Base-by-base conservation (phyloP, 2,329 filamentous ascomycete genomes). In the Zymoseptoria crescenta region DNA sequence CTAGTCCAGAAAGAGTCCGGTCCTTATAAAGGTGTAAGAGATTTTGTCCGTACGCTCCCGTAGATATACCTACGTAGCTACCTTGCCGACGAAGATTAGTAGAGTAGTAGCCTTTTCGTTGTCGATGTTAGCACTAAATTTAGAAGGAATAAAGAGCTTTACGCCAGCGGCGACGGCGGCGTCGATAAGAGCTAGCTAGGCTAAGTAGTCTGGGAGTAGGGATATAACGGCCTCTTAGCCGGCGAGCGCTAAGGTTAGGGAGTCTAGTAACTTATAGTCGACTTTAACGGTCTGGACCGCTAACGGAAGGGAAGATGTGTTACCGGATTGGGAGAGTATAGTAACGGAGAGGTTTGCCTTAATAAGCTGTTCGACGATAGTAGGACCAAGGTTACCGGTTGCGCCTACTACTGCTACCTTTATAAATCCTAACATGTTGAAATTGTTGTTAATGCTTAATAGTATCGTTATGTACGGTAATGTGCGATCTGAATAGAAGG, bases 261-360 rank as follows among this genome's bases (percentile, higher is more conserved):
- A 65, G 7, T 67, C 62, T 8, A 76, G 72, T 8, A 80, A 72
- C 19, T 74, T 64, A 68, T 84, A 84, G 72, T 82, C 71, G 57
- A 80, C 69, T 29, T 64, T 70, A 24, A 70, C 73, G 19, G 76
- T 67, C 7, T 67, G 66, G 50, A 80, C 70, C 10, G 68, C 75
- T 0, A 65, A 63, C 3, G 77, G 78, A 1, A 81, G 70, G 0
- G 62, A 72, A 56, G 65, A 68, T 2, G 68, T 76, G 60, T 78
- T 79, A 28, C 74, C 49, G n/a, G 75, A 8, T 60, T 58, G 55
- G 77, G 76, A 77, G 30, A 84, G 68, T 56, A 76, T 77, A 1
- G 80, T 82, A 58, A 83, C 65, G 50, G 62, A 64, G 64, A 74
- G 72, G 9, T 72, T 71, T 13, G 70, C 65, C 2, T 73, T 65